These are phyloP conservation scores for Phylloporus rhodoxanthus DNA, from an alignment of 768 basidiomycete species.

Conservation along the genomic window DNA sequence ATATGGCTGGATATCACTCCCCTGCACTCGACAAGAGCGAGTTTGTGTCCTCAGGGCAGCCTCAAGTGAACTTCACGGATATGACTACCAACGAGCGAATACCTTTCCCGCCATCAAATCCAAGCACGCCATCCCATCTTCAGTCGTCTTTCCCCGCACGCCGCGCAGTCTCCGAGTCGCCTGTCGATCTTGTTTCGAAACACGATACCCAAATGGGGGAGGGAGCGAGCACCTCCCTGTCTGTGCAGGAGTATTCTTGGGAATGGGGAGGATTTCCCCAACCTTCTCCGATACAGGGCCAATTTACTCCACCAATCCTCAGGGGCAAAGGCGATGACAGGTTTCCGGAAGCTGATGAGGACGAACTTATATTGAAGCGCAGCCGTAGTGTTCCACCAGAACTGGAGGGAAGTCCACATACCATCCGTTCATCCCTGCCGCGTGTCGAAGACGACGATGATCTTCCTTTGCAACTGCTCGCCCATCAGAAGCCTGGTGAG, in stretches of 20 bases:
- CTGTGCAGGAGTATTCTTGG: constrained; percentile 77
- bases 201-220: constrained; percentile 5
- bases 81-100: constrained; percentile 7
- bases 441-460: constrained; percentile 22
- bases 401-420: constrained; percentile 40
- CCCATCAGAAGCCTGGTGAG: constrained; percentile 3
- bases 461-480: background rate
- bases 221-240: constrained; percentile 12
- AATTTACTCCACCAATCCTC: constrained; percentile 32
- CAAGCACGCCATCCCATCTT: constrained; percentile 18
- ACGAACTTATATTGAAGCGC: constrained; percentile 32
- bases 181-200: constrained; percentile 37
- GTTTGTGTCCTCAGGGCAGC: constrained; percentile 4
- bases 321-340: constrained; percentile 16
- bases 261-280: constrained; percentile 91
- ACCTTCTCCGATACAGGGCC: constrained; percentile 57
- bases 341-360: constrained; percentile 12
- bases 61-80: constrained; percentile 6
- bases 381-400: constrained; percentile 57
- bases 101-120: constrained; percentile 20
- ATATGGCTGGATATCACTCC: constrained; percentile 76
- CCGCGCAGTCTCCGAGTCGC: constrained; percentile 59
- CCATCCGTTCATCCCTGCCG: constrained; percentile 18
- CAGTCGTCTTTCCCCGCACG: constrained; percentile 35
- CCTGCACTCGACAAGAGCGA: constrained; percentile 2